Evolutionary conservation across 257 asterid genomes (phyloP), one percentile per base, ranked within the genome.

Genomic region (Phtheirospermum japonicum): DNA sequence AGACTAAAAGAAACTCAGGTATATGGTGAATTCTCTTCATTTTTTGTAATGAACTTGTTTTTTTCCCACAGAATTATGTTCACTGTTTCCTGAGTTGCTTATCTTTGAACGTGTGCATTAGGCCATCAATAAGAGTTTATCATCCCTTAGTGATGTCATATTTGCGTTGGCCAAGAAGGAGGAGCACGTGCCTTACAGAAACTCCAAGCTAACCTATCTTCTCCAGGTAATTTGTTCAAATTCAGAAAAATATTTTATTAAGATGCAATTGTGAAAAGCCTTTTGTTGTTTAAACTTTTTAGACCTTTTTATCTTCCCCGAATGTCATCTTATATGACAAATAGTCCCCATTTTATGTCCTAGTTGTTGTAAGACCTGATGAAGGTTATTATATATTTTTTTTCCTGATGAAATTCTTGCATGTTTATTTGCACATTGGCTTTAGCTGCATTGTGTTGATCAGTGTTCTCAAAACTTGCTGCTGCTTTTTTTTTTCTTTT

Each of bases 1-100:
- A 83, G 97, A 48, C 80, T 90, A 18, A 94, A 85, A 77, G 99
- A 90, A 79, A 94, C 99, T 73, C 99, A 94, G 84, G 99, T 87
- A 76, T 61, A 18, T 16, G 46, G 3, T 9, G n/a, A 64, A 17
- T 50, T 7, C 6, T 45, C 43, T 43, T 7, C 13, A 18, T 20
- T 50, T 50, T 11, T 50, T 50, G 33, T 0, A 50, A 14, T 19
- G 4, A 19, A 20, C 32, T 50, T 18, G 9, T 50, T 0, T 4
- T 18, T 18, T 17, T 50, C 1, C 9, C 13, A 1, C 4, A 40
- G 48, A 40, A 9, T 0, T 40, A 9, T 48, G 23, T 61, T 32
- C 9, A 10, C 13, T 59, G 8, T 50, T 19, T 17, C 62, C 34
- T 66, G 8, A 62, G 53, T 57, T 63, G 7, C 51, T 43, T 26